phyloP scores from a whole-genome alignment of 2,329 filamentous ascomycete genomes.

The Diaporthe eres region DNA sequence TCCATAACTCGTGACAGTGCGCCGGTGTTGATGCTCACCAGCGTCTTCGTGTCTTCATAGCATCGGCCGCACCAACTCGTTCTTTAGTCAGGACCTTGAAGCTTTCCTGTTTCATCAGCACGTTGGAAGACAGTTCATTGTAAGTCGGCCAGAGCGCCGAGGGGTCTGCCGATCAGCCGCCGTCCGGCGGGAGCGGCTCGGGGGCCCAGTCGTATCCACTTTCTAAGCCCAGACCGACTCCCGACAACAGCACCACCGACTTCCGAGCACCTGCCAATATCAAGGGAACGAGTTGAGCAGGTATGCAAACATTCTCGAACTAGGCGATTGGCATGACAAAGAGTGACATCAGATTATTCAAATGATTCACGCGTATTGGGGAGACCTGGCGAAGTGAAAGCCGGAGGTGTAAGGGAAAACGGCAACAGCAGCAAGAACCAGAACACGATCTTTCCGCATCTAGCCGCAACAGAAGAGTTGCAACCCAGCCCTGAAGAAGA shows the following conservation, averaged over 20 bases:
- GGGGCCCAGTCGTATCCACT: constrained; percentile 9
- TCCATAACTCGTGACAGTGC: not conserved
- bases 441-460: not conserved
- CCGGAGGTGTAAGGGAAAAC: not conserved
- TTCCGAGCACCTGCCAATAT: constrained; percentile 28
- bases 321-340: constrained; percentile 29
- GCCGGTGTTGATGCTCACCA: not conserved
- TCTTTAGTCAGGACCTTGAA: not conserved
- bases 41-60: not conserved
- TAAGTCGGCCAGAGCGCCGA: constrained; percentile 3
- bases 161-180: constrained; percentile 18
- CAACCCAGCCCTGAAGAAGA: too few relatives aligned
- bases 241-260: constrained; percentile 25
- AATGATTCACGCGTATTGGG: not conserved
- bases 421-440: not conserved
- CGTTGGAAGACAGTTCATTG: not conserved
- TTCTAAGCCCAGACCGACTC: constrained; percentile 19
- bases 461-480: not conserved
- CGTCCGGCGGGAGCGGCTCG: constrained; percentile 28
- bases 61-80: not conserved
- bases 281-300: not conserved
- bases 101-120: not conserved
- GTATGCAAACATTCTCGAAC: constrained; percentile 17
- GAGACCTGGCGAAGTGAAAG: not conserved
- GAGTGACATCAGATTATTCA: constrained; percentile 28